Percentiles rank a stretch among this genome's conserved stretches.
phyloP scores from a whole-genome alignment of 2,329 filamentous ascomycete genomes.

The Diaporthe caulivora region DNA sequence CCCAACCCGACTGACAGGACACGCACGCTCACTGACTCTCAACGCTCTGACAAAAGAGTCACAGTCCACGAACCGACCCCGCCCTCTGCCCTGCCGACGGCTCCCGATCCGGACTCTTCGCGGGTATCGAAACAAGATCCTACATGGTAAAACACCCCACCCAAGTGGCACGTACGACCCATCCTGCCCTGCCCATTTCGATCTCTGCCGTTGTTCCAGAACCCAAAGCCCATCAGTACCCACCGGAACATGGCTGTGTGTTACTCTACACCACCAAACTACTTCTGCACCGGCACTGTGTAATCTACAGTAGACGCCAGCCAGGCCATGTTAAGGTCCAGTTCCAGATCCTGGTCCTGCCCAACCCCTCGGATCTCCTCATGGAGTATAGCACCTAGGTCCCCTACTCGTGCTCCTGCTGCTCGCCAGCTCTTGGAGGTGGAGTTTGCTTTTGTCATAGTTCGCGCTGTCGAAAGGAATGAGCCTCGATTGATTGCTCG shows the following conservation, averaged over 20 bases:
- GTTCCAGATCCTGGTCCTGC: background rate
- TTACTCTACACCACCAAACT: background rate
- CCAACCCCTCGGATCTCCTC: slow-evolving; percentile 9
- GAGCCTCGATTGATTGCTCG: background rate
- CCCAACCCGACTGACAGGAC: background rate
- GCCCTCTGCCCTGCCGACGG: slow-evolving; percentile 27
- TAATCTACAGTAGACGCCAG: slow-evolving; percentile 15
- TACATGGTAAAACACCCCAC: slow-evolving; percentile 33
- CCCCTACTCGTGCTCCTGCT: slow-evolving; percentile 3
- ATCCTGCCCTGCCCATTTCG: slow-evolving; percentile 18
- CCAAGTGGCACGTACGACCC: slow-evolving; percentile 15
- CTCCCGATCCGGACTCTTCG: slow-evolving; percentile 34
- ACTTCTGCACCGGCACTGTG: slow-evolving; percentile 6
- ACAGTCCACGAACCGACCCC: slow-evolving; percentile 21
- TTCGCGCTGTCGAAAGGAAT: slow-evolving; percentile 18
- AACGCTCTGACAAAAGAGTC: slow-evolving; percentile 3
- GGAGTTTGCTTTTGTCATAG: slow-evolving; percentile 23
- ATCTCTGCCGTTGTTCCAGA: slow-evolving; percentile 27
- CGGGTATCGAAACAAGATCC: slow-evolving; percentile 34
- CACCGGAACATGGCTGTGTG: slow-evolving; percentile 16
- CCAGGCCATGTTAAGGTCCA: background rate
- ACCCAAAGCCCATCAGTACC: slow-evolving; percentile 5
- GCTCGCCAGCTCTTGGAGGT: slow-evolving; percentile 5
- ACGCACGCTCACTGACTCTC: background rate
- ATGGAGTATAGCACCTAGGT: background rate